Conservation (phyloP, 2,329 filamentous ascomycete species). For the Penicillium sp. region DNA sequence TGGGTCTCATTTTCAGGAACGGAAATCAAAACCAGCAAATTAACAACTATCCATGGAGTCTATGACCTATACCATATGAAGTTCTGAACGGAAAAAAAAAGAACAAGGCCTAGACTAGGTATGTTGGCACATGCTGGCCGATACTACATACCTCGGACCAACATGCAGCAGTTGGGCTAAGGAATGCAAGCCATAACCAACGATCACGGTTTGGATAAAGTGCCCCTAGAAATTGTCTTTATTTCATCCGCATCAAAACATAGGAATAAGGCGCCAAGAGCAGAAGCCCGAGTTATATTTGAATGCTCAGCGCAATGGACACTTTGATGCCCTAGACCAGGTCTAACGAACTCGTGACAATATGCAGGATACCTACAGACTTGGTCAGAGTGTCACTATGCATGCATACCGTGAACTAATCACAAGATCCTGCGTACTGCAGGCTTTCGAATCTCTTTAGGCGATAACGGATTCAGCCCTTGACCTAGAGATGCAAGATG, state of each 20-base stretch:
- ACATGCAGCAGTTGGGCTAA: background rate
- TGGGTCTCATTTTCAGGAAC: conserved; percentile 15
- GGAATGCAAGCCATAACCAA: background rate
- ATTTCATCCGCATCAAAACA: too few species aligned
- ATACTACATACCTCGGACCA: background rate
- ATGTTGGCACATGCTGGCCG: background rate
- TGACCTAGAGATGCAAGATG: background rate
- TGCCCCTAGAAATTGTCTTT: background rate
- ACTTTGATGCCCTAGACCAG: background rate
- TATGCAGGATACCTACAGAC: background rate
- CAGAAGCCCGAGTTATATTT: background rate
- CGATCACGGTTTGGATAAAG: background rate
- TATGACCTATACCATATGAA: background rate
- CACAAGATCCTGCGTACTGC: background rate
- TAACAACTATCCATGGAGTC: background rate
- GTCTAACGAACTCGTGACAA: background rate
- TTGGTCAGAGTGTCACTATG: background rate
- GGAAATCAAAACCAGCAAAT: background rate
- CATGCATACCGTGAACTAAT: background rate
- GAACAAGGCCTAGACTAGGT: background rate
- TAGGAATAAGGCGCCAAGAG: background rate
- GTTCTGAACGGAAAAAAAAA: background rate
- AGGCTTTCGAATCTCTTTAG: background rate
- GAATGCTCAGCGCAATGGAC: too few species aligned
- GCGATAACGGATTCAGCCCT: background rate